phyloP scores from a whole-genome alignment of 495 filamentous ascomycete species.

The Letharia lupina region DNA sequence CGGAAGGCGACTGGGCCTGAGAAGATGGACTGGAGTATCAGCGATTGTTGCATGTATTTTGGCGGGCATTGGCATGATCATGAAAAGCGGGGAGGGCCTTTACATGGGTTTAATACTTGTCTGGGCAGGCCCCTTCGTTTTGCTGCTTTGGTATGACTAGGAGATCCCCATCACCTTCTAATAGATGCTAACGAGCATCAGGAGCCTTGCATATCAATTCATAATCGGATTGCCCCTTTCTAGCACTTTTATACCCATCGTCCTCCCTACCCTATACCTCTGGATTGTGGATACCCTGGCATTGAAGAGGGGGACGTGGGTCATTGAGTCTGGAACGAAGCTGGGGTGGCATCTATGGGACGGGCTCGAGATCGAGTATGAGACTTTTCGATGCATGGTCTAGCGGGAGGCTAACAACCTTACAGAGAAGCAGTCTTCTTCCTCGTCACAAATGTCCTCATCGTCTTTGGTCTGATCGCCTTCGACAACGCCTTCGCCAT shows the following conservation, averaged over 20 bases:
- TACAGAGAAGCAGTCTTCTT: constrained; percentile 57
- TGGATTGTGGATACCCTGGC: constrained; percentile 60
- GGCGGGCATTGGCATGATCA: constrained; percentile 35
- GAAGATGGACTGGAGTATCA: constrained; percentile 34
- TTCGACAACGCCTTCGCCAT: constrained; percentile 56
- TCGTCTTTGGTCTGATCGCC: constrained; percentile 56
- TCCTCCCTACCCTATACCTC: constrained; percentile 54
- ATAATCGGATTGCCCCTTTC: constrained; percentile 45
- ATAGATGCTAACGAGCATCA: constrained; percentile 16
- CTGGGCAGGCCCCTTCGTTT: constrained; percentile 57
- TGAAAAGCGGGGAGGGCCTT: constrained; percentile 37
- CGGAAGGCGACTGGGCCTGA: constrained; percentile 19
- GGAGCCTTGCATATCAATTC: constrained; percentile 49
- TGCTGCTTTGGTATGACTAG: constrained; percentile 47
- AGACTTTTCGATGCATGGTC: neutral
- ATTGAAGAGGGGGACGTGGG: constrained; percentile 55
- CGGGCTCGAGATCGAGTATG: constrained; percentile 52
- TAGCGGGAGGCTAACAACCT: constrained; percentile 4
- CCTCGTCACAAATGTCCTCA: constrained; percentile 52
- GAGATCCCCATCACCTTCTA: too few species aligned
- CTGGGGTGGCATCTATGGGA: constrained; percentile 49
- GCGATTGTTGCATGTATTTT: constrained; percentile 33
- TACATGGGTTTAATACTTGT: constrained; percentile 58
- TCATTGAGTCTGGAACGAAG: constrained; percentile 55
- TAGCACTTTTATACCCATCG: constrained; percentile 46